These are phyloP conservation scores for Candida insectorum DNA, from an alignment of 805 yeast genomes.

Conservation along the genomic window DNA sequence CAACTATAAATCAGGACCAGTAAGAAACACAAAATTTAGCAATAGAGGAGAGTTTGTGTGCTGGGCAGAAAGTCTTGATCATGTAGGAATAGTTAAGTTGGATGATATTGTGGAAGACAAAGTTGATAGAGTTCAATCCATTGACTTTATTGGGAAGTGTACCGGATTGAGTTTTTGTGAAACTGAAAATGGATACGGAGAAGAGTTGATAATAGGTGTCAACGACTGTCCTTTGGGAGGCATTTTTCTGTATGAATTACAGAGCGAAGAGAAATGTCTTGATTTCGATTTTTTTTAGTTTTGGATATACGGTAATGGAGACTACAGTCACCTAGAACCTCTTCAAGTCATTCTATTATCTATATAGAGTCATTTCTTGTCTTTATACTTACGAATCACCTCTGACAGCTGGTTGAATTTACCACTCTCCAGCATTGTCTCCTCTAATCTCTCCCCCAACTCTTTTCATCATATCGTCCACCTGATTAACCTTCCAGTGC, in stretches of 20 bases:
- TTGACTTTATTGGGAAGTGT: slow-evolving; percentile 57
- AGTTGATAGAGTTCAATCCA: slow-evolving; percentile 37
- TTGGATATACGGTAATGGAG: slow-evolving; percentile 5
- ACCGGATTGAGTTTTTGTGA: slow-evolving; percentile 51
- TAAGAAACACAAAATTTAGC: slow-evolving; percentile 52
- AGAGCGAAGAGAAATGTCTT: slow-evolving; percentile 29
- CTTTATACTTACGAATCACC: background rate
- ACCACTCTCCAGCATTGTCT: slow-evolving; percentile 44
- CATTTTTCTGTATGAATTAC: slow-evolving; percentile 44
- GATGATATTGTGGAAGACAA: slow-evolving; percentile 18
- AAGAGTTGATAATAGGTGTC: slow-evolving; percentile 50
- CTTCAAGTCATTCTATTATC: no score
- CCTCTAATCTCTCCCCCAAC: slow-evolving; percentile 37
- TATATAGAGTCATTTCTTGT: background rate
- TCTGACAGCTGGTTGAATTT: no score
- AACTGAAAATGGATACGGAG: slow-evolving; percentile 41
- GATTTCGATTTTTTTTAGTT: slow-evolving; percentile 43
- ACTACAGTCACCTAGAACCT: no score
- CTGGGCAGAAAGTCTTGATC: slow-evolving; percentile 60
- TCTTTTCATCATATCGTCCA: slow-evolving; percentile 32
- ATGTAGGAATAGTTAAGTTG: slow-evolving; percentile 47
- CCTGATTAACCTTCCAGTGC: slow-evolving; percentile 22
- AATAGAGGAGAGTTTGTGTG: slow-evolving; percentile 42
- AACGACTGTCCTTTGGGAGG: slow-evolving; percentile 59
- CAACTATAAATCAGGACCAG: slow-evolving; percentile 36